These are phyloP conservation scores for Trifolium subterraneum DNA, from an alignment of 306 rosid species.

Conservation along the genomic window DNA sequence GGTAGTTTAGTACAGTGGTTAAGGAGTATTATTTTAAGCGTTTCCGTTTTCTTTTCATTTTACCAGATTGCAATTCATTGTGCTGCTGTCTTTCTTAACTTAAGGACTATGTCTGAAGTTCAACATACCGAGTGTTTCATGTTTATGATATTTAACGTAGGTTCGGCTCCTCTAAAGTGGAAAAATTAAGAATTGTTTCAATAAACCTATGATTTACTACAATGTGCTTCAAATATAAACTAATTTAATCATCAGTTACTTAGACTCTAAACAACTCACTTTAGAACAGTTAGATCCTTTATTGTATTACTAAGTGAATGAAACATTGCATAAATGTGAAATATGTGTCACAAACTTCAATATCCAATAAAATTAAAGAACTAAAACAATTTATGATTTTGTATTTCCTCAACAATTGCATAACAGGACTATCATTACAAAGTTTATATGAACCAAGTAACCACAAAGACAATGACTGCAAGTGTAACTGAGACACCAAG, in stretches of 20 bases:
- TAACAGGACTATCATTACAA: background rate
- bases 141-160: background rate
- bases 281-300: background rate
- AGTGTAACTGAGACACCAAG: conserved; percentile 45
- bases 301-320: conserved; percentile 24
- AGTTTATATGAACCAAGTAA: conserved; percentile 57
- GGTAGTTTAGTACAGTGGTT: background rate
- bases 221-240: background rate
- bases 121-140: background rate
- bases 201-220: background rate
- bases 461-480: conserved; percentile 49
- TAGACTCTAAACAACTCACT: background rate
- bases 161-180: background rate
- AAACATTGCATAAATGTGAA: conserved; percentile 30
- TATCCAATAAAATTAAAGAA: conserved; percentile 30
- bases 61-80: background rate
- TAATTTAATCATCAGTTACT: background rate
- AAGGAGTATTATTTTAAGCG: background rate
- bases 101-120: background rate
- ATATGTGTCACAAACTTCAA: conserved; percentile 8
- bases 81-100: conserved; percentile 4
- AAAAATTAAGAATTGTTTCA: background rate
- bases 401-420: background rate
- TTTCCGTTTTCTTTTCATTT: background rate
- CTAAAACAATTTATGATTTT: conserved; percentile 6